Evolutionary conservation across 352 stramenopile genomes (phyloP).

Genomic region (Globisporangium radiosum): DNA sequence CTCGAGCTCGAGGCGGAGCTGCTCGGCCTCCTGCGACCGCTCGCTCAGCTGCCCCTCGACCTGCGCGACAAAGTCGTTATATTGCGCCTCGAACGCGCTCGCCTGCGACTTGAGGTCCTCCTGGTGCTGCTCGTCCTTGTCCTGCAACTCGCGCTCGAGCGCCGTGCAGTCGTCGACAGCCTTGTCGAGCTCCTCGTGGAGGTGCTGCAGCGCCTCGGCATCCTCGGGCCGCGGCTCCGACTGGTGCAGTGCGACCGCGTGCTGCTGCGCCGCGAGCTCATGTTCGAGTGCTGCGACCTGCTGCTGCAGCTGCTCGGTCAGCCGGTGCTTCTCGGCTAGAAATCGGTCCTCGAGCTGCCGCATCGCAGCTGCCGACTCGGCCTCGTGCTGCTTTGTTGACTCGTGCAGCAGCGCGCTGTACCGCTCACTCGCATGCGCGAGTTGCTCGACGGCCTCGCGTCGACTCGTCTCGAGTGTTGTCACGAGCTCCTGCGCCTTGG

Average conservation of each 20-base stretch:
- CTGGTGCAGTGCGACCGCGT: conserved; percentile 15
- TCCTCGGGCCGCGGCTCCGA: conserved; percentile 16
- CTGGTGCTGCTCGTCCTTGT: conserved; percentile 36
- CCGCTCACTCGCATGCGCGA: conserved; percentile 28
- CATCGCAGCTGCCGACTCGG: conserved; percentile 33
- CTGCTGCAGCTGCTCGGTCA: conserved; percentile 36
- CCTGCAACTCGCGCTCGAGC: conserved; percentile 32
- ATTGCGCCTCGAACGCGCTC: conserved; percentile 49
- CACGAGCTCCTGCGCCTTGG: conserved; percentile 33
- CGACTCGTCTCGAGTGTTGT: conserved; percentile 31
- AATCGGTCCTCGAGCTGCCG: conserved; percentile 46
- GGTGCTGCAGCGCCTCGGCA: conserved; percentile 29
- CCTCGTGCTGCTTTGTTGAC: conserved; percentile 29
- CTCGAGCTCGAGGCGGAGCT: conserved; percentile 44
- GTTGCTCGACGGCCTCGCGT: conserved; percentile 25
- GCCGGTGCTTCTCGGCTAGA: conserved; percentile 33
- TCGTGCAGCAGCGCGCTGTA: conserved; percentile 22
- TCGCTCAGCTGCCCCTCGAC: conserved; percentile 45
- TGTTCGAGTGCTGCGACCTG: conserved; percentile 33
- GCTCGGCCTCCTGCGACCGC: conserved; percentile 41
- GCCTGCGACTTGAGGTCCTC: conserved; percentile 43
- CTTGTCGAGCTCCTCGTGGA: conserved; percentile 28
- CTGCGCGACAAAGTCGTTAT: conserved; percentile 45
- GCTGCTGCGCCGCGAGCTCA: conserved; percentile 22
- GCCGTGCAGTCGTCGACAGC: conserved; percentile 34